Conservation (phyloP, 352 stramenopile species). For the Globisporangium lucens region DNA sequence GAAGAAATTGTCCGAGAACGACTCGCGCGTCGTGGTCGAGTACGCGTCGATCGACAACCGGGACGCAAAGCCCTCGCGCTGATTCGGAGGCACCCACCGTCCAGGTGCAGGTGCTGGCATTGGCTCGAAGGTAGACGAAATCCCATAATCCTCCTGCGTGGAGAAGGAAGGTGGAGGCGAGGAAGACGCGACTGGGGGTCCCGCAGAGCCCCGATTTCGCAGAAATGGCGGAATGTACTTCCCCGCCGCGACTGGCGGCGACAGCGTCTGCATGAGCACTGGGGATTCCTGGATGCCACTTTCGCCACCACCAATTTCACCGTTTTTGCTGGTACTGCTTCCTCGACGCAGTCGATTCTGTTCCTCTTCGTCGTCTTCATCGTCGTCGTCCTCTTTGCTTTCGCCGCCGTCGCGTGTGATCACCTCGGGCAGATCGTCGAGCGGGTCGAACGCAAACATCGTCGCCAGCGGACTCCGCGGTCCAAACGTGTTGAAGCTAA, state of each 20-base stretch:
- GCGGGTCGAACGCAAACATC: conserved; percentile 77
- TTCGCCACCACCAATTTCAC: conserved; percentile 1
- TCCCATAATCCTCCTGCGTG: conserved; percentile 13
- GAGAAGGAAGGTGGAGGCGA: conserved; percentile 21
- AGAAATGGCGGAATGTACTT: conserved; percentile 77
- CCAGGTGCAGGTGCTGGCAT: conserved; percentile 34
- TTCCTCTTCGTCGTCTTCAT: conserved; percentile 2
- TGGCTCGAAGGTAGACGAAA: conserved; percentile 36
- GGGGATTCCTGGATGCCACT: conserved; percentile 19
- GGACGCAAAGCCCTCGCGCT: conserved; percentile 48
- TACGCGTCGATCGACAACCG: conserved; percentile 47
- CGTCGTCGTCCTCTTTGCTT: conserved; percentile 21
- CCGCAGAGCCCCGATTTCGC: conserved; percentile 56
- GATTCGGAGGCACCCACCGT: conserved; percentile 52
- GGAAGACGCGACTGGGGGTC: conserved; percentile 20
- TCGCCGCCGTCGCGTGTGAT: conserved; percentile 19
- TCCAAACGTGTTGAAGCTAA: conserved; percentile 55
- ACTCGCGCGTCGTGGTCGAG: conserved; percentile 44
- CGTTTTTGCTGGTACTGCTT: neutral
- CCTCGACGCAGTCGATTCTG: neutral
- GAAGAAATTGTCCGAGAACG: conserved; percentile 50
- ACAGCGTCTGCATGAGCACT: conserved; percentile 48
- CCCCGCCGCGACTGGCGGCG: conserved; percentile 49
- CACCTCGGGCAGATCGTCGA: conserved; percentile 53
- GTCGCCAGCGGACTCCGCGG: conserved; percentile 59